Evolutionary conservation across 1,284 basidiomycete species (phyloP).

Genomic region (Erythrobasidium hasegawianum): DNA sequence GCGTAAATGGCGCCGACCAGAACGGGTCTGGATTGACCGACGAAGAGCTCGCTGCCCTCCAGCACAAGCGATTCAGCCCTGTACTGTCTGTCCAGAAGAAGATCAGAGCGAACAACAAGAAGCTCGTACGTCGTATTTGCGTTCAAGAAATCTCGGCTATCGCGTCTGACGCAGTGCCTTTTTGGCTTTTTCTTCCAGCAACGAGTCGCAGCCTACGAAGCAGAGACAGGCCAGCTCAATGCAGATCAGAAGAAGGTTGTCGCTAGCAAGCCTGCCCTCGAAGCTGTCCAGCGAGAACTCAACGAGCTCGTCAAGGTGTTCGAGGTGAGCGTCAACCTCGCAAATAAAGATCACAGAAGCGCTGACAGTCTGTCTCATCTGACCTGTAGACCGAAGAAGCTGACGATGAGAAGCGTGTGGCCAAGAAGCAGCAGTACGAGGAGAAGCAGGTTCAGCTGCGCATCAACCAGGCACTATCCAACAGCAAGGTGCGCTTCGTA

Average conservation of each 20-base stretch:
- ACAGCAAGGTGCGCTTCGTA: constrained; percentile 38
- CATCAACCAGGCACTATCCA: constrained; percentile 42
- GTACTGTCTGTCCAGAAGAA: constrained; percentile 39
- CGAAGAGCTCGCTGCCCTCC: constrained; percentile 4
- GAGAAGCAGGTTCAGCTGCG: constrained; percentile 42
- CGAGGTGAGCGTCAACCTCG: constrained; percentile 38
- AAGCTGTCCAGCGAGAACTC: constrained; percentile 46
- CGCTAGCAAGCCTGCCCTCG: constrained; percentile 44
- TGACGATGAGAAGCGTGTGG: constrained; percentile 41
- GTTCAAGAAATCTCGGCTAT: not conserved
- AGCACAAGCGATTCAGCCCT: constrained; percentile 21
- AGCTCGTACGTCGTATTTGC: constrained; percentile 40
- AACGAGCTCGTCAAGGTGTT: constrained; percentile 44
- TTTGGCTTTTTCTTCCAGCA: constrained; percentile 40
- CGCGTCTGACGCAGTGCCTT: not conserved
- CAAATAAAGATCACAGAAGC: not conserved
- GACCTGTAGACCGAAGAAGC: constrained; percentile 43
- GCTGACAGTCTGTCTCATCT: not conserved
- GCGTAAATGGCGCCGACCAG: too few relatives aligned
- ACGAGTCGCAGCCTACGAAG: constrained; percentile 45
- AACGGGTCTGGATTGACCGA: constrained; percentile 8
- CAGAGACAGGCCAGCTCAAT: constrained; percentile 42
- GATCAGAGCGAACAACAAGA: constrained; percentile 45
- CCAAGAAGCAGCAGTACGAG: constrained; percentile 37
- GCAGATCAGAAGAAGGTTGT: constrained; percentile 46